Evolutionary conservation across 192 early-diverging fungal species (phyloP), one percentile per base, ranked within the genome.

Genomic region (Umbelopsis isabellina): DNA sequence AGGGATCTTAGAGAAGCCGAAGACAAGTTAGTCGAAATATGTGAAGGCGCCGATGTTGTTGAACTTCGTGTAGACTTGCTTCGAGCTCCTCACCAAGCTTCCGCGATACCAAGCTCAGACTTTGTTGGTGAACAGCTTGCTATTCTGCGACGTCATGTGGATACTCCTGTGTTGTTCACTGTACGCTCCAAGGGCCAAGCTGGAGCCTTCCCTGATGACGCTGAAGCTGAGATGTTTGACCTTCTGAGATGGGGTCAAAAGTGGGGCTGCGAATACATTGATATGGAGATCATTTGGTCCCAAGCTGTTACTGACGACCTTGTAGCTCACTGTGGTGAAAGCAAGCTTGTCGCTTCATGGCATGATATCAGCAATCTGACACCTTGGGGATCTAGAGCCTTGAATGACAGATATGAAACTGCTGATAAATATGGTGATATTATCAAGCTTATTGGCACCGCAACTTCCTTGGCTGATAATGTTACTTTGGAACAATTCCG

Each of bases 261-360:
- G 55, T 95, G 94, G 94, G 97, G 95, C 25, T 92, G 93, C 76
- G 97, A 98, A 80, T 97, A 93, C 73, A 78, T 99, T 30, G 98
- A 98, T 75, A 83, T 97, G 25, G 95, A 97, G 75, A 82, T 92
- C 33, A 71, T 74, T 33, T 79, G 73, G 33, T 81, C 84, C 30
- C 67, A 71, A 25, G 48, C 27, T 37, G 66, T 69, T 51, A 72
- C 86, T 75, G 69, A 77, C 65, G 72, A 81, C 51, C 68, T 96
- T 46, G 65, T 95, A 25, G 69, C 71, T 4, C 65, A 44, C 25
- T 90, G 91, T 69, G 90, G 89, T 9, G 76, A 90, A 47, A 82
- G 81, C 45, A 69, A 82, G 49, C 87, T 96, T 49, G 85, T 99
- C 46, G 94, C 93, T 0, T 95, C 93, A 27, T 97, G 87, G 90